Conservation (phyloP, 2,329 filamentous ascomycete genomes). For the Verticillium zaregamsianum region DNA sequence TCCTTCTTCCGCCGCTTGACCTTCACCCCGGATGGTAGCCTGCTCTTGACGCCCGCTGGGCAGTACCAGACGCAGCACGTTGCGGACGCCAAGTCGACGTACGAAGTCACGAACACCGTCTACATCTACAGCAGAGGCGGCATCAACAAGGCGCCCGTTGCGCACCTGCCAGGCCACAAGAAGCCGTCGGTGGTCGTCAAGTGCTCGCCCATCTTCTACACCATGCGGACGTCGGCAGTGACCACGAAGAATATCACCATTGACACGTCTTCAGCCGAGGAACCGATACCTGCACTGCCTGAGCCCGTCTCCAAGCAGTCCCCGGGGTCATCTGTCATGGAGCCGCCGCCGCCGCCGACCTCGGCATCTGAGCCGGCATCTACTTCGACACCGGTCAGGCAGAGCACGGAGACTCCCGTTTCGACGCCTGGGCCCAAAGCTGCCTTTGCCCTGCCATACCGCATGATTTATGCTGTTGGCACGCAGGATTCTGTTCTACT, state of each 20-base stretch:
- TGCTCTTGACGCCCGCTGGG: constrained; percentile 89
- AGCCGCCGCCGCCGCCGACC: constrained; percentile 68
- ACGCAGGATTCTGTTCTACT: constrained; percentile 93
- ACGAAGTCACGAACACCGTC: constrained; percentile 93
- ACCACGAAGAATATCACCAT: constrained; percentile 87
- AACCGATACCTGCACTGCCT: constrained; percentile 76
- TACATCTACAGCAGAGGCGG: constrained; percentile 97
- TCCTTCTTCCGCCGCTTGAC: constrained; percentile 94
- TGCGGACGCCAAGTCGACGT: constrained; percentile 60
- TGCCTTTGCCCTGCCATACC: constrained; percentile 82
- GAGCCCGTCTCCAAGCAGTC: constrained; percentile 70
- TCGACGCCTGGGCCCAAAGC: constrained; percentile 50
- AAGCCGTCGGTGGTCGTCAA: constrained; percentile 95
- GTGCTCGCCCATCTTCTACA: constrained; percentile 89
- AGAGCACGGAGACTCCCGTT: constrained; percentile 6
- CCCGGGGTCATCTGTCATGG: constrained; percentile 64
- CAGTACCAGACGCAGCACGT: constrained; percentile 85
- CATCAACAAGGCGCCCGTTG: constrained; percentile 93
- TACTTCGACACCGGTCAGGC: constrained; percentile 28
- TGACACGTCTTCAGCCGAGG: constrained; percentile 85
- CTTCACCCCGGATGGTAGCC: constrained; percentile 91
- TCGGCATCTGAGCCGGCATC: constrained; percentile 38
- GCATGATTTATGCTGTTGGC: constrained; percentile 93
- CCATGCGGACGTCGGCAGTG: constrained; percentile 62
- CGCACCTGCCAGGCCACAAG: constrained; percentile 93